A percentile compares a stretch with the other conserved stretches of the same genome.
Conservation (phyloP, 2,329 filamentous ascomycete genomes). For the Fusarium anguioides region DNA sequence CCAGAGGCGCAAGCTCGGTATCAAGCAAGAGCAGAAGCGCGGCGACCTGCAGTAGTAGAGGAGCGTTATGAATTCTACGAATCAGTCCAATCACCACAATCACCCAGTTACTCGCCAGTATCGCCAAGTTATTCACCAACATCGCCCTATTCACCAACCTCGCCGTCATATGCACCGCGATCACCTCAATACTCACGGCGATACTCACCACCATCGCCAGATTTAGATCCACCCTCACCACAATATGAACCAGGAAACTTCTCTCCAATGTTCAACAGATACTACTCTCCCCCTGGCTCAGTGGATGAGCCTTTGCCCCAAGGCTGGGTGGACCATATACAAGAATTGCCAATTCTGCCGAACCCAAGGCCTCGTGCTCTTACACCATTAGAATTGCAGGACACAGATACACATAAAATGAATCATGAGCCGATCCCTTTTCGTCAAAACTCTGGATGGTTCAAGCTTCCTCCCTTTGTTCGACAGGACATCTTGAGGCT, state of each 20-base stretch:
- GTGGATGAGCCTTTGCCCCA: not conserved
- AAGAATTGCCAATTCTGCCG: not conserved
- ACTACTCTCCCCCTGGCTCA: too few relatives aligned
- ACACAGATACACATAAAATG: not conserved
- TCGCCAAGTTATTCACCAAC: not conserved
- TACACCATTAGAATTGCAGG: not conserved
- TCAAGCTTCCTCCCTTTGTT: not conserved
- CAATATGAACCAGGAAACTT: too few relatives aligned
- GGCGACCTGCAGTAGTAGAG: not conserved
- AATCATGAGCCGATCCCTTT: not conserved
- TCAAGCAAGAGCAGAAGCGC: not conserved
- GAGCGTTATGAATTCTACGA: not conserved
- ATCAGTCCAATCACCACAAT: not conserved
- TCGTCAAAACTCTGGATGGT: not conserved
- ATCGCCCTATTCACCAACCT: too few relatives aligned
- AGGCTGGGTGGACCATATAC: not conserved
- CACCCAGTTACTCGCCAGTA: not conserved
- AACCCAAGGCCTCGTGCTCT: not conserved
- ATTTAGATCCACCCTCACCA: too few relatives aligned
- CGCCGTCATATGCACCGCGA: too few relatives aligned
- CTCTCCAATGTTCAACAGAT: too few relatives aligned
- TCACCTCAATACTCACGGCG: too few relatives aligned
- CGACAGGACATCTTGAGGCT: not conserved
- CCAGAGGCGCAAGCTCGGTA: not conserved
- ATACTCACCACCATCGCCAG: too few relatives aligned